Evolutionary conservation across 2,329 filamentous ascomycete genomes (phyloP), one percentile per base, ranked within the genome.

Genomic region (Cytospora leucostoma): DNA sequence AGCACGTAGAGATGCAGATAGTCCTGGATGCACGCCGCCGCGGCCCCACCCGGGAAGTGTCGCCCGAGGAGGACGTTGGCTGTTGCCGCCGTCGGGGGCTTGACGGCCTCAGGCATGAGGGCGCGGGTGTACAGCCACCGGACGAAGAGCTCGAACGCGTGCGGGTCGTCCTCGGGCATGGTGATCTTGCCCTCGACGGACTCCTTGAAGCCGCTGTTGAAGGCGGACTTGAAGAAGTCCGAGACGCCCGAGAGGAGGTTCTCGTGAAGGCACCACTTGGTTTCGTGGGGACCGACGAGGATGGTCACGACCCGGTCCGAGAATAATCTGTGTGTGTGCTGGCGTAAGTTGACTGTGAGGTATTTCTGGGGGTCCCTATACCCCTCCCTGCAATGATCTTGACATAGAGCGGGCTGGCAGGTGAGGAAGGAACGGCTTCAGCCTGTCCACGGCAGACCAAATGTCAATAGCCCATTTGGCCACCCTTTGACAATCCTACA

Each of bases 161-260:
- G 13, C 15, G 63, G 63, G 55, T 65, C 63, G 54, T 65, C 63
- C 50, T 65, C 63, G 19, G 63, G 63, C 53, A 65, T 51, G 54
- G 54, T 13, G 33, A 65, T 47, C 47, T 17, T 38, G 37, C 57
- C 59, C 19, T 65, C 63, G 40, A 54, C 5, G 12, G 63, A 53
- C 40, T 65, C 63, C n/a, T 54, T 35, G 55, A 65, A 65, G 32
- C 63, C 63, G n/a, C 52, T 44, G 59, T 65, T 65, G 55, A 65
- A 65, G 1, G 63, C 63, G 33, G 63, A 62, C 27, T 38, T 55
- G 55, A 65, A 65, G 50, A 65, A 65, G 47, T 62, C 63, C 17
- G 63, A 65, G 35, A 52, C 53, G 21, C 59, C 53, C 2, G 59
- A 62, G 35, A 65, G 59, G 10, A 65, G 54, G 55, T 65, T 65